Percentiles rank a stretch among this genome's conserved stretches.
These are phyloP conservation scores for Colletotrichum endophyticum DNA, from an alignment of 2,329 filamentous ascomycete genomes.

Conservation along the genomic window DNA sequence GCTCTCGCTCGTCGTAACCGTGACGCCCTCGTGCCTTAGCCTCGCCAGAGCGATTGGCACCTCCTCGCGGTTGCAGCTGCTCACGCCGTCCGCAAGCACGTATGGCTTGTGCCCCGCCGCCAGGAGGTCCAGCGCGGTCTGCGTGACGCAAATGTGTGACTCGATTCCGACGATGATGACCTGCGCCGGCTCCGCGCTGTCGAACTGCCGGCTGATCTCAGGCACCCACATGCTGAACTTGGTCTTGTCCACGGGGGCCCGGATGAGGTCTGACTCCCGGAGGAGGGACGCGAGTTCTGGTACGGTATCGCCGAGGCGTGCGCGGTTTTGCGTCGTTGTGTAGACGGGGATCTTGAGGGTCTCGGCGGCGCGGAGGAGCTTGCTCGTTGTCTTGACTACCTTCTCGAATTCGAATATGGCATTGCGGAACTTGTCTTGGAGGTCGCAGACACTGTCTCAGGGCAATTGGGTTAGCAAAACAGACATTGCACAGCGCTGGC, in stretches of 20 bases:
- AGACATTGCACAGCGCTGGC: neutral
- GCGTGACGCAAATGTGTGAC: constrained; percentile 91
- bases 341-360: constrained; percentile 78
- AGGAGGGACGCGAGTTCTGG: constrained; percentile 67
- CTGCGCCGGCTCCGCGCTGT: constrained; percentile 43
- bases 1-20: constrained; percentile 87
- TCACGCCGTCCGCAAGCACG: constrained; percentile 87
- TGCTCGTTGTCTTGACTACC: constrained; percentile 73
- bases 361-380: constrained; percentile 69
- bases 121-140: constrained; percentile 86
- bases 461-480: neutral
- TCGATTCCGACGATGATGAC: constrained; percentile 90
- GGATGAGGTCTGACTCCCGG: constrained; percentile 40
- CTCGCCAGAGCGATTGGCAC: constrained; percentile 78
- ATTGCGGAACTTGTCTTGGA: constrained; percentile 90
- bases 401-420: constrained; percentile 87
- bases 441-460: constrained; percentile 79
- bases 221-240: constrained; percentile 88
- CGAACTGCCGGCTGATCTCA: constrained; percentile 54
- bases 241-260: constrained; percentile 77
- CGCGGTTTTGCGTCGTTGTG: constrained; percentile 83
- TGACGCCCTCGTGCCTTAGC: constrained; percentile 75
- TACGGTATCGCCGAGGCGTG: constrained; percentile 81
- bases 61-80: constrained; percentile 84
- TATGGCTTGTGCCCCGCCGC: constrained; percentile 80